Percentiles rank a stretch among this genome's conserved stretches.
Conservation (phyloP, 2,329 filamentous ascomycete genomes). For the Hortaea sp. region DNA sequence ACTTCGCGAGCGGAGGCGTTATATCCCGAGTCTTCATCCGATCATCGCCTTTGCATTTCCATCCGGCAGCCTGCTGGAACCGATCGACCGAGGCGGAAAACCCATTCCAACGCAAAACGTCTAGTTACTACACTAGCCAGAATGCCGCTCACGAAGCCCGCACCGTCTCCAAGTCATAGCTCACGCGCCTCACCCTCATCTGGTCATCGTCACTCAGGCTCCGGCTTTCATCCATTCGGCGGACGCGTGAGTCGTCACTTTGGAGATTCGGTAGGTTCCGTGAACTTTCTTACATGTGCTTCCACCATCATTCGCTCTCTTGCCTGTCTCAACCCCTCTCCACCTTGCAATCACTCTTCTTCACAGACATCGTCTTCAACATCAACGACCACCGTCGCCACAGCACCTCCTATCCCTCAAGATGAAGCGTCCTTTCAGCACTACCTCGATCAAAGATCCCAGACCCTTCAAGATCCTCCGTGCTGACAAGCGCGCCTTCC, state of each 20-base stretch:
- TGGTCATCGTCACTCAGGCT: slow-evolving; percentile 13
- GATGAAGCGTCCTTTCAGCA: background rate
- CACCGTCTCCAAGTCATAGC: slow-evolving; percentile 2
- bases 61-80: no score
- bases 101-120: no score
- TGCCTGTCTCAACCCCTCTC: no score
- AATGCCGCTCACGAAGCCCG: slow-evolving; percentile 10
- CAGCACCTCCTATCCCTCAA: slow-evolving; percentile 1
- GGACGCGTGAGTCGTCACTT: slow-evolving; percentile 43
- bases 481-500: background rate
- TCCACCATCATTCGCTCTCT: background rate
- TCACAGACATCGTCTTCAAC: background rate
- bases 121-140: no score
- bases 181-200: background rate
- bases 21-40: no score
- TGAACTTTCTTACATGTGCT: background rate
- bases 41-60: no score
- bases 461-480: no score
- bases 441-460: background rate
- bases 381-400: background rate
- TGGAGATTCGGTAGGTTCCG: slow-evolving; percentile 37
- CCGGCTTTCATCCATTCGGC: slow-evolving; percentile 44
- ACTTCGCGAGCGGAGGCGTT: no score
- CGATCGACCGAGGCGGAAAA: no score
- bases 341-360: no score